Evolutionary conservation across 441 rosid species (phyloP).

Genomic region (Breynia disticha): DNA sequence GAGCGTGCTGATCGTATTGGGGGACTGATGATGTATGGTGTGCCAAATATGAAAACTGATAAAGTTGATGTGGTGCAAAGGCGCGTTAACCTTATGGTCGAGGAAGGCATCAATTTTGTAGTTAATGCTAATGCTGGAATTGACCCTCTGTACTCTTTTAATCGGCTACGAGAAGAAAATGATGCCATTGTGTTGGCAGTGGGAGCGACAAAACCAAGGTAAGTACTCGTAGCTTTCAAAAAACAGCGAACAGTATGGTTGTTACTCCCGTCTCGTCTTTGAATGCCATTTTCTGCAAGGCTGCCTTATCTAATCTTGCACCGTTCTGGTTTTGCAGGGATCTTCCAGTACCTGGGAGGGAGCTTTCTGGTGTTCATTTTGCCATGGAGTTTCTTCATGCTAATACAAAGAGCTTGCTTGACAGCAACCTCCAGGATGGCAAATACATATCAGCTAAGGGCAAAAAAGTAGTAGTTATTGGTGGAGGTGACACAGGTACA

Average conservation of each 20-base stretch:
- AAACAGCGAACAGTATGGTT: background rate
- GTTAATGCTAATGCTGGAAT: constrained; percentile 87
- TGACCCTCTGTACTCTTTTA: constrained; percentile 76
- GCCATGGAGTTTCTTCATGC: constrained; percentile 99
- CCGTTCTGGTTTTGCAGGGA: constrained; percentile 50
- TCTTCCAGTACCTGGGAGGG: constrained; percentile 92
- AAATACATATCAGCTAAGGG: constrained; percentile 88
- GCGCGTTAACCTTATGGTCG: constrained; percentile 85
- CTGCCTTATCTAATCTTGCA: background rate
- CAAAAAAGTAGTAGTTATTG: constrained; percentile 94
- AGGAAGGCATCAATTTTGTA: constrained; percentile 84
- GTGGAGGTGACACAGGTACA: constrained; percentile 99
- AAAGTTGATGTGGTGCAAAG: constrained; percentile 89
- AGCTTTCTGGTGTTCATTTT: constrained; percentile 80
- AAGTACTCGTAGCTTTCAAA: background rate
- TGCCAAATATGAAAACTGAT: constrained; percentile 99
- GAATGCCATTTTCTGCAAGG: background rate
- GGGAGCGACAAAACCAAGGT: constrained; percentile 99
- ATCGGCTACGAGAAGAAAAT: constrained; percentile 62
- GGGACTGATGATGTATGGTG: constrained; percentile 99
- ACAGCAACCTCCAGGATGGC: constrained; percentile 74
- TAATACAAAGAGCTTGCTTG: constrained; percentile 97
- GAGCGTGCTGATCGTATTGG: constrained; percentile 98
- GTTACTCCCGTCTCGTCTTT: too few relatives aligned
- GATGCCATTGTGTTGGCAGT: constrained; percentile 90